Conservation (phyloP, 352 stramenopile genomes). For the Pythium brassicae region DNA sequence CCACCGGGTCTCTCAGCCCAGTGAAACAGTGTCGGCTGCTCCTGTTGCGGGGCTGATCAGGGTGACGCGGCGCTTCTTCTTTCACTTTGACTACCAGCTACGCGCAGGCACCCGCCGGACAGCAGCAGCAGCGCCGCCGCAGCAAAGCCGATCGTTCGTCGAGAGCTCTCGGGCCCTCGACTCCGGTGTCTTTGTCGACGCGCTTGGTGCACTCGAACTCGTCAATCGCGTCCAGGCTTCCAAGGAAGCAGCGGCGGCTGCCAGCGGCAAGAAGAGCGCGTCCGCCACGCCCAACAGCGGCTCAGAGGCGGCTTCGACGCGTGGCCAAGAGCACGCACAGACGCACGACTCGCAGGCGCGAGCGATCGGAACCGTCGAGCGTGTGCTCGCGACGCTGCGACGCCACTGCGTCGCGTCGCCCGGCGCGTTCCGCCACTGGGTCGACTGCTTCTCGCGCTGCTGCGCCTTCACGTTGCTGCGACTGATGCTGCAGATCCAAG, state of each 20-base stretch:
- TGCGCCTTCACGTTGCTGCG: conserved; percentile 19
- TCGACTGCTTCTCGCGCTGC: conserved; percentile 12
- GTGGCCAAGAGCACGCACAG: too few species aligned
- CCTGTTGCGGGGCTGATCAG: conserved; percentile 8
- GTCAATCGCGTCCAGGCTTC: conserved; percentile 1
- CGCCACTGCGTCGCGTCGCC: not conserved
- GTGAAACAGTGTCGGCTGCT: too few species aligned
- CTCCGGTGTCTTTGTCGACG: conserved; percentile 27
- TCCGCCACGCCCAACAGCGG: not conserved
- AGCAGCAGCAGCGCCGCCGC: not conserved
- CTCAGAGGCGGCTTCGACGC: not conserved
- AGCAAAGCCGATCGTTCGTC: conserved; percentile 28
- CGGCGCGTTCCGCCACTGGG: conserved; percentile 7
- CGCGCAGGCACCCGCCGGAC: not conserved
- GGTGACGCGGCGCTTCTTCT: conserved; percentile 28
- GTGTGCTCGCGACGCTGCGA: not conserved
- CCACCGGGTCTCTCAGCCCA: not conserved
- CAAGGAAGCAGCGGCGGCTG: not conserved
- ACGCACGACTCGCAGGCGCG: too few species aligned
- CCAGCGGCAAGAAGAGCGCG: not conserved
- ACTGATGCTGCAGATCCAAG: conserved; percentile 13
- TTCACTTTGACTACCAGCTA: conserved; percentile 27
- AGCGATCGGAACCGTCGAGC: not conserved
- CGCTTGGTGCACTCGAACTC: conserved; percentile 21
- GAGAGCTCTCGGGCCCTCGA: conserved; percentile 12